Evolutionary conservation across 2,329 filamentous ascomycete species (phyloP).

Genomic region (Chalaropsis ovoidea): DNA sequence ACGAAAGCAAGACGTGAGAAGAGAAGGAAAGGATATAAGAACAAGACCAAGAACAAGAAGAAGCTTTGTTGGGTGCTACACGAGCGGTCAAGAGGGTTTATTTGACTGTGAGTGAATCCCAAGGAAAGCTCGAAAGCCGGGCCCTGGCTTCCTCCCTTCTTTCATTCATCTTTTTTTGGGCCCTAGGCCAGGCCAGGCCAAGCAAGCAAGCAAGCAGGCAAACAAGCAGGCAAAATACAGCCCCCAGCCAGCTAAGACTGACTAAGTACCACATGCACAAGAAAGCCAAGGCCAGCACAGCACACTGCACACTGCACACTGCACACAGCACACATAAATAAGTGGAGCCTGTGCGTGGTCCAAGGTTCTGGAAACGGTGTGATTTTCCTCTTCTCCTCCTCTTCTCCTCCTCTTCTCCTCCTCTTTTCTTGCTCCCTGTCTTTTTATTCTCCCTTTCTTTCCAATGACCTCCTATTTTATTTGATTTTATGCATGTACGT

Average conservation of each 20-base stretch:
- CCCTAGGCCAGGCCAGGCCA: neutral
- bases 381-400: neutral
- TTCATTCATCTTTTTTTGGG: neutral
- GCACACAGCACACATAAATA: neutral
- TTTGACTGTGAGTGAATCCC: neutral
- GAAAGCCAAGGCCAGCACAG: slow-evolving; percentile 4
- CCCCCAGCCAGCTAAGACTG: neutral
- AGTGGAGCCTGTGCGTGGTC: neutral
- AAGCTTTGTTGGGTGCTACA: neutral
- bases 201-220: too few species aligned
- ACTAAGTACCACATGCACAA: neutral
- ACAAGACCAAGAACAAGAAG: too few species aligned
- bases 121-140: neutral
- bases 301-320: neutral
- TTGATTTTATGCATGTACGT: neutral
- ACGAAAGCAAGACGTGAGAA: too few species aligned
- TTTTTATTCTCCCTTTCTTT: neutral
- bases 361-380: slow-evolving; percentile 8
- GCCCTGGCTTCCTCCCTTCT: too few species aligned
- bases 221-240: neutral
- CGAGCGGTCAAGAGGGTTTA: neutral
- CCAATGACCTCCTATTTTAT: neutral
- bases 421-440: neutral
- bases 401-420: neutral
- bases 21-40: too few species aligned